Percentiles rank a stretch among this genome's conserved stretches.
phyloP scores from a whole-genome alignment of 1,284 basidiomycete species.

The Testicularia cyperi region DNA sequence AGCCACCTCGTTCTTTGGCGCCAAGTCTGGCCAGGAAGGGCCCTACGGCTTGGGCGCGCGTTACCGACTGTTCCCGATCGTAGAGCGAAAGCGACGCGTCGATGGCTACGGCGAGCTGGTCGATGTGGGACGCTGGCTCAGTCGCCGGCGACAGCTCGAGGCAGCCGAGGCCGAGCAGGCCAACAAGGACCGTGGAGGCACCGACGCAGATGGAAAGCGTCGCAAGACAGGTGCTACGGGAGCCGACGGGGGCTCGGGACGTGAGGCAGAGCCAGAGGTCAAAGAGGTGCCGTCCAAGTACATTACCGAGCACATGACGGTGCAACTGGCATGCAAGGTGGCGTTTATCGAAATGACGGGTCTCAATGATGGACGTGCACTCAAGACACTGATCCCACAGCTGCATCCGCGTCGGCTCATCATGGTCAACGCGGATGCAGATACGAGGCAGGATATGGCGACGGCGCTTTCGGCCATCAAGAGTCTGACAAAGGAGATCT shows the following conservation, averaged over 20 bases:
- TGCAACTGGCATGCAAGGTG: slow-evolving; percentile 79
- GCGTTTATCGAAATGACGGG: slow-evolving; percentile 95
- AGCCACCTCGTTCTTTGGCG: slow-evolving; percentile 76
- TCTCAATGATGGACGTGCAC: slow-evolving; percentile 89
- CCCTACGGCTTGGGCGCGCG: slow-evolving; percentile 69
- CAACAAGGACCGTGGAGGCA: not conserved
- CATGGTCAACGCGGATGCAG: slow-evolving; percentile 48
- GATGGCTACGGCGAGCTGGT: slow-evolving; percentile 95
- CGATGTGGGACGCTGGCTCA: slow-evolving; percentile 71
- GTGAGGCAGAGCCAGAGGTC: slow-evolving; percentile 1
- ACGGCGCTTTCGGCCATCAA: slow-evolving; percentile 30
- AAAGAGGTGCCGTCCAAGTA: slow-evolving; percentile 89
- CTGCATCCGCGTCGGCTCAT: slow-evolving; percentile 75
- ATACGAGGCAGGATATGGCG: slow-evolving; percentile 23
- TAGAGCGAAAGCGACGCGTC: slow-evolving; percentile 85
- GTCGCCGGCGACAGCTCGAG: slow-evolving; percentile 43
- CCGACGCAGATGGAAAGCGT: too few relatives aligned
- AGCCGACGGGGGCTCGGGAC: not conserved
- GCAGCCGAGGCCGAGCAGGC: slow-evolving; percentile 17
- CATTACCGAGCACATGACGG: slow-evolving; percentile 71
- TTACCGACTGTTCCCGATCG: slow-evolving; percentile 95
- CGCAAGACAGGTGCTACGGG: slow-evolving; percentile 61
- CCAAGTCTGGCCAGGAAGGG: slow-evolving; percentile 27
- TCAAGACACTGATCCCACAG: slow-evolving; percentile 94
- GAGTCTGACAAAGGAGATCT: slow-evolving; percentile 83